Conservation (phyloP, 2,329 filamentous ascomycete species). For the Fusarium nodosum region DNA sequence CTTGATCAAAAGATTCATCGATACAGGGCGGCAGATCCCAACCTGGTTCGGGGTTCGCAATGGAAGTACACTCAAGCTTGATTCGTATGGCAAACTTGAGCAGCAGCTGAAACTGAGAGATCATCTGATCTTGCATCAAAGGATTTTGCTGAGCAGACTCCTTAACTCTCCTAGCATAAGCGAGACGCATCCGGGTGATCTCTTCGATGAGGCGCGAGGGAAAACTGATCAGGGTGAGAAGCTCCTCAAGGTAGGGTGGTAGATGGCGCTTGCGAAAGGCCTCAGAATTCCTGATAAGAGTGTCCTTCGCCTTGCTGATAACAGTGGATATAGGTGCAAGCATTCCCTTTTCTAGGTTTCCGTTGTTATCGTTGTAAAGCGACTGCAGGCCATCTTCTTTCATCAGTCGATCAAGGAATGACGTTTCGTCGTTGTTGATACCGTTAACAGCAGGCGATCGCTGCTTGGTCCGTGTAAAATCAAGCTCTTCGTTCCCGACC, state of each 20-base stretch:
- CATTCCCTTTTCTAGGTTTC: slow-evolving; percentile 75
- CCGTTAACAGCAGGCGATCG: slow-evolving; percentile 75
- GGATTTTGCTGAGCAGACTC: slow-evolving; percentile 92
- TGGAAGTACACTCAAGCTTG: slow-evolving; percentile 87
- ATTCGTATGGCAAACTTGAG: slow-evolving; percentile 92
- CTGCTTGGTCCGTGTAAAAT: slow-evolving; percentile 83
- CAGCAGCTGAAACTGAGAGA: slow-evolving; percentile 93
- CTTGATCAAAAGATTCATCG: slow-evolving; percentile 93
- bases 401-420: slow-evolving; percentile 92
- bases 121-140: slow-evolving; percentile 98
- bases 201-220: slow-evolving; percentile 96
- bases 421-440: slow-evolving; percentile 85
- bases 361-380: slow-evolving; percentile 78
- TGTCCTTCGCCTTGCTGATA: slow-evolving; percentile 93
- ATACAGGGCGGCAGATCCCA: slow-evolving; percentile 98
- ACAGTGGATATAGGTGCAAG: slow-evolving; percentile 85
- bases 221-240: slow-evolving; percentile 96
- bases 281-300: slow-evolving; percentile 86
- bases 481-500: slow-evolving; percentile 96
- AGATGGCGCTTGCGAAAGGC: slow-evolving; percentile 90
- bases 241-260: slow-evolving; percentile 95
- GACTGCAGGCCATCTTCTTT: slow-evolving; percentile 97
- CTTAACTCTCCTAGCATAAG: slow-evolving; percentile 94
- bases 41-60: slow-evolving; percentile 87
- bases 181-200: slow-evolving; percentile 91